A percentile compares a stretch with the other conserved stretches of the same genome.
These are phyloP conservation scores for Cercospora sojina DNA, from an alignment of 2,329 filamentous ascomycete genomes.

Conservation along the genomic window DNA sequence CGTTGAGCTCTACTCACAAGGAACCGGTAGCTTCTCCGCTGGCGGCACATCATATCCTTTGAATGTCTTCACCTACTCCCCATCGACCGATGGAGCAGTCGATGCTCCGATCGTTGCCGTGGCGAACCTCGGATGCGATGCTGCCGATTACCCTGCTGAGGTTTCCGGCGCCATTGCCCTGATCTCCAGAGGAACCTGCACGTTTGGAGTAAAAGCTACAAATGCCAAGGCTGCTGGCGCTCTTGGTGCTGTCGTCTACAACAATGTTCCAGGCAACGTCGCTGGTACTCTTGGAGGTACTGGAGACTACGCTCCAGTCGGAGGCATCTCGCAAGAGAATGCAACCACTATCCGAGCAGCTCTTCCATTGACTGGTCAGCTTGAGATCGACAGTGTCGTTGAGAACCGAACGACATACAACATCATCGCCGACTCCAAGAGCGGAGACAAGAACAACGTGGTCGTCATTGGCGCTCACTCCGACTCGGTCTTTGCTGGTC, in stretches of 20 bases:
- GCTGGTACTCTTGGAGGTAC: slow-evolving; percentile 66
- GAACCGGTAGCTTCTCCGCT: slow-evolving; percentile 48
- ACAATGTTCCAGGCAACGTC: slow-evolving; percentile 59
- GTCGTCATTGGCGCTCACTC: slow-evolving; percentile 61
- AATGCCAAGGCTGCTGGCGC: slow-evolving; percentile 69
- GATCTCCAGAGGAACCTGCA: slow-evolving; percentile 66
- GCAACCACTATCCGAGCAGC: slow-evolving; percentile 57
- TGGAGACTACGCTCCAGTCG: slow-evolving; percentile 62
- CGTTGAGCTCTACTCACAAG: slow-evolving; percentile 38
- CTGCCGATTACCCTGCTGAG: slow-evolving; percentile 61
- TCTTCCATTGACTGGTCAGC: slow-evolving; percentile 45
- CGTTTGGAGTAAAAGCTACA: slow-evolving; percentile 70
- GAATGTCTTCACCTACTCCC: slow-evolving; percentile 62
- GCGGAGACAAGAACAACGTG: slow-evolving; percentile 59
- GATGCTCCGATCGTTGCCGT: slow-evolving; percentile 59
- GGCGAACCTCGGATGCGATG: slow-evolving; percentile 60
- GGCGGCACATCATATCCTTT: slow-evolving; percentile 59
- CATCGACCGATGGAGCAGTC: slow-evolving; percentile 54
- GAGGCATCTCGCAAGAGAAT: slow-evolving; percentile 62
- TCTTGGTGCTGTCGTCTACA: slow-evolving; percentile 70
- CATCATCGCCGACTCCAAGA: slow-evolving; percentile 60
- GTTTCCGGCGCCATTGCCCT: slow-evolving; percentile 67
- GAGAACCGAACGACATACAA: slow-evolving; percentile 55
- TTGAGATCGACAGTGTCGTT: slow-evolving; percentile 48
- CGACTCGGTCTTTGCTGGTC: slow-evolving; percentile 61